Evolutionary conservation across 192 early-diverging fungal species (phyloP).

Genomic region (Kickxella alabastrina): DNA sequence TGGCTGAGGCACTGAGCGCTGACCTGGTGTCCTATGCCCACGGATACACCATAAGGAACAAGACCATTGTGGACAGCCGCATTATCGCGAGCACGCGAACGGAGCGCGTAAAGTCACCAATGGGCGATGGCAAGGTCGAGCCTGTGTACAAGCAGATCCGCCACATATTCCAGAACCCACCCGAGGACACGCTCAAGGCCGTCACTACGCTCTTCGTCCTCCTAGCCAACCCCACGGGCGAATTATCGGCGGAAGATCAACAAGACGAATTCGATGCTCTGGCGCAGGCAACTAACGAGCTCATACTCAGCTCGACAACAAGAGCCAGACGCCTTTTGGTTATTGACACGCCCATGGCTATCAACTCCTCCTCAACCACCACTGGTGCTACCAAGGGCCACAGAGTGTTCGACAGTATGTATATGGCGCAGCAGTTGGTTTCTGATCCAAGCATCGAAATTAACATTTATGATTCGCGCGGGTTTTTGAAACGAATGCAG

Average conservation of each 20-base stretch:
- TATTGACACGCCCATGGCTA: conserved; percentile 10
- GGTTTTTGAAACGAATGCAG: conserved; percentile 22
- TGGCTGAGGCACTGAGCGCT: conserved; percentile 22
- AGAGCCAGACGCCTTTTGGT: conserved; percentile 2
- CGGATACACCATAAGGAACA: conserved; percentile 8
- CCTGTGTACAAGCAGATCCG: conserved; percentile 4
- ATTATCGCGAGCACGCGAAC: not conserved
- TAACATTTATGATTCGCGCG: conserved; percentile 4
- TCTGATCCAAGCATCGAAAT: conserved; percentile 9
- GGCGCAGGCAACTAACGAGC: conserved; percentile 7
- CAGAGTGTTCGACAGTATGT: conserved; percentile 1
- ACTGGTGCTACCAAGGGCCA: not conserved
- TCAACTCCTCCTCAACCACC: not conserved
- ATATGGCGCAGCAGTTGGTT: conserved; percentile 1
- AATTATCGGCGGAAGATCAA: not conserved
- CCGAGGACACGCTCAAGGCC: not conserved
- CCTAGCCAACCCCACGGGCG: conserved; percentile 4
- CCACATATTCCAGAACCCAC: not conserved
- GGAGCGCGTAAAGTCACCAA: conserved; percentile 9
- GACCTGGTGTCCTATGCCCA: conserved; percentile 21
- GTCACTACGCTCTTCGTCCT: conserved; percentile 4
- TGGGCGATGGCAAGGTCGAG: conserved; percentile 1
- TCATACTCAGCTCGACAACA: conserved; percentile 5
- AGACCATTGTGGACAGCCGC: not conserved
- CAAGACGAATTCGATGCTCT: not conserved